Percentiles rank a stretch among this genome's conserved stretches.
These are phyloP conservation scores for Coix lacrymajobi DNA, from an alignment of 176 grass and related monocot species.

Conservation along the genomic window DNA sequence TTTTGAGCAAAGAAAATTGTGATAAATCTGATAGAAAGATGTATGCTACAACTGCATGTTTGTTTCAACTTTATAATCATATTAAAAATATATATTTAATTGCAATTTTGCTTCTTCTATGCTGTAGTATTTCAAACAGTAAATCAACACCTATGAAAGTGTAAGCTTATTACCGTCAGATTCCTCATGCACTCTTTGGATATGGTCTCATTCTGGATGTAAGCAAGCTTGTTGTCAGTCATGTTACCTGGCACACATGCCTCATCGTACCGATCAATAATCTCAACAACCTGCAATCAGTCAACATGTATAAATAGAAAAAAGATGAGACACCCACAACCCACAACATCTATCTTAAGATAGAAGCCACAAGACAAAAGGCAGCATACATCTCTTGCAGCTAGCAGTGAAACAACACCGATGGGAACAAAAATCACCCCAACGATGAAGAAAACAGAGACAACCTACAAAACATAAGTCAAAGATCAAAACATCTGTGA, in stretches of 20 bases:
- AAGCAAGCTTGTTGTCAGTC: conserved; percentile 57
- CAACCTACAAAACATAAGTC: conserved; percentile 55
- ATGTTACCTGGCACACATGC: conserved; percentile 57
- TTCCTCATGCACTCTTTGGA: conserved; percentile 72
- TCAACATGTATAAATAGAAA: not conserved
- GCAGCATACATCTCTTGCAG: conserved; percentile 62
- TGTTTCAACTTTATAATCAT: not conserved
- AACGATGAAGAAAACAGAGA: conserved; percentile 78
- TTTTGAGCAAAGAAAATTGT: not conserved
- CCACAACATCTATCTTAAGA: not conserved
- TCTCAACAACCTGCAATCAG: conserved; percentile 77
- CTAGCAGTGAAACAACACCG: conserved; percentile 58
- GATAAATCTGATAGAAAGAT: not conserved
- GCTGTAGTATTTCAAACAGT: not conserved
- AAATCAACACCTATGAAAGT: conserved; percentile 2
- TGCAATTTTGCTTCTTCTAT: not conserved
- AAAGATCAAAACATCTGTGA: conserved; percentile 3
- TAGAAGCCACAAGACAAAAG: conserved; percentile 3
- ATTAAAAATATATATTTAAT: not conserved
- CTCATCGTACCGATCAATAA: conserved; percentile 70
- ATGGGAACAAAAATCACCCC: conserved; percentile 81
- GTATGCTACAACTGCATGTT: not conserved
- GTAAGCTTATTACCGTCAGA: conserved; percentile 50
- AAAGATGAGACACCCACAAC: not conserved
- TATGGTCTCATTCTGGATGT: conserved; percentile 49